A percentile compares a stretch with the other conserved stretches of the same genome.
Evolutionary conservation across 2,329 filamentous ascomycete species (phyloP).

Genomic region (Cladosporium sp.): DNA sequence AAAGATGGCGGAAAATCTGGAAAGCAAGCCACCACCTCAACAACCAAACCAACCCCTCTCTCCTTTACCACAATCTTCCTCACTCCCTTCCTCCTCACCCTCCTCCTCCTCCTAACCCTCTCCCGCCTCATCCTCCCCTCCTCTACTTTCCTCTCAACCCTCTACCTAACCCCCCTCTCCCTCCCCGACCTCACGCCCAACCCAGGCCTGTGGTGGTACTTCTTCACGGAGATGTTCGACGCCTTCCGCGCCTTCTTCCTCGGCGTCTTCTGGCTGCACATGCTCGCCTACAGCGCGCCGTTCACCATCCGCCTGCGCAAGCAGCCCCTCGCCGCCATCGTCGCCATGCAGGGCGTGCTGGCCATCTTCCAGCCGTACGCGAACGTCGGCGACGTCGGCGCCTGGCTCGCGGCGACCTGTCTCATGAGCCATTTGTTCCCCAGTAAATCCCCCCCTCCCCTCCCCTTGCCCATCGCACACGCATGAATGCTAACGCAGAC

Average conservation of each 20-base stretch:
- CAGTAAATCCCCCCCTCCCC: conserved; percentile 39
- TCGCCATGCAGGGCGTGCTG: conserved; percentile 80
- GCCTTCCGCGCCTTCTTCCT: conserved; percentile 96
- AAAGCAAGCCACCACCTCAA: background rate
- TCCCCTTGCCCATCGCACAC: background rate
- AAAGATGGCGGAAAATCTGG: background rate
- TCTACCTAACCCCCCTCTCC: conserved; percentile 87
- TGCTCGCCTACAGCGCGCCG: conserved; percentile 81
- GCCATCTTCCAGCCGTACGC: conserved; percentile 97
- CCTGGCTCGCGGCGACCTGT: conserved; percentile 77
- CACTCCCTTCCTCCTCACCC: conserved; percentile 46
- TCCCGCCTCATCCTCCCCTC: conserved; percentile 72
- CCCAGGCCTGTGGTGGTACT: conserved; percentile 98
- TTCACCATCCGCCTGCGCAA: conserved; percentile 73
- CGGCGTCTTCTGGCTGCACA: conserved; percentile 94
- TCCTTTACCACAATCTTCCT: conserved; percentile 46
- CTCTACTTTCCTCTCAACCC: conserved; percentile 81
- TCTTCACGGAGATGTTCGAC: conserved; percentile 99
- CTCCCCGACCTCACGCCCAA: conserved; percentile 92
- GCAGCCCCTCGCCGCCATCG: conserved; percentile 81
- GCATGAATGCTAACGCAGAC: background rate
- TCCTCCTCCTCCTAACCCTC: conserved; percentile 60
- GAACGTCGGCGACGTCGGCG: conserved; percentile 78
- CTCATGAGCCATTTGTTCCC: conserved; percentile 85
- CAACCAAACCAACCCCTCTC: conserved; percentile 14